phyloP scores from a whole-genome alignment of 2,329 filamentous ascomycete genomes.

The Pyrenophora graminea region DNA sequence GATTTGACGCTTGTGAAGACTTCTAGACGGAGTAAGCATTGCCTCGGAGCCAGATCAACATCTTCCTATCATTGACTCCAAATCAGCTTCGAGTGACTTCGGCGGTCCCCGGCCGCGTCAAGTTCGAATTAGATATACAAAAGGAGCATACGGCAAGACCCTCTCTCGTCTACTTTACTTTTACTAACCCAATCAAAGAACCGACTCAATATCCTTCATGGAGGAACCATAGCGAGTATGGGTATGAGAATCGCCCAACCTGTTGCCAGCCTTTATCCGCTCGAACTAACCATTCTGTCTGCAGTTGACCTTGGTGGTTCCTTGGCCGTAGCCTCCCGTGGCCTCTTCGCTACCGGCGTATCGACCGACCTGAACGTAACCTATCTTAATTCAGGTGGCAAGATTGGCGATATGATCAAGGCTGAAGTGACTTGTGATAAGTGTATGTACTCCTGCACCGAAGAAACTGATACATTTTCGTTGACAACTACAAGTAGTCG shows the following conservation, averaged over 20 bases:
- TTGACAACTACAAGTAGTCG: constrained; percentile 51
- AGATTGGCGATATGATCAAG: constrained; percentile 62
- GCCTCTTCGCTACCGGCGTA: constrained; percentile 68
- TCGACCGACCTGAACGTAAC: constrained; percentile 70
- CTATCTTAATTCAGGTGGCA: constrained; percentile 66
- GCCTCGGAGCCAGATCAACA: not conserved
- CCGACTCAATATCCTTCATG: constrained; percentile 74
- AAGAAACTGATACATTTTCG: not conserved
- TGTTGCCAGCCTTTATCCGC: not conserved
- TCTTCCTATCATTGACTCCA: not conserved
- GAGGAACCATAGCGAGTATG: constrained; percentile 77
- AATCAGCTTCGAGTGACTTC: constrained; percentile 67
- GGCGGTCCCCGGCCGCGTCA: constrained; percentile 68
- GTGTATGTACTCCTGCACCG: constrained; percentile 48
- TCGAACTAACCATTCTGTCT: not conserved
- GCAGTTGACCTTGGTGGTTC: constrained; percentile 68
- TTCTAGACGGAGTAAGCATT: constrained; percentile 49
- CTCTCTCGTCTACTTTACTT: not conserved
- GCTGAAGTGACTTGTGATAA: constrained; percentile 69
- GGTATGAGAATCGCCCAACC: constrained; percentile 34
- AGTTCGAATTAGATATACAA: constrained; percentile 75
- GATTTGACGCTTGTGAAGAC: constrained; percentile 25
- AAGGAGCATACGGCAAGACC: constrained; percentile 71
- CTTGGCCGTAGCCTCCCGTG: constrained; percentile 66
- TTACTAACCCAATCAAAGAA: constrained; percentile 58